These are phyloP conservation scores for Phytophthora cryptogea DNA, from an alignment of 352 stramenopile genomes.

Conservation along the genomic window DNA sequence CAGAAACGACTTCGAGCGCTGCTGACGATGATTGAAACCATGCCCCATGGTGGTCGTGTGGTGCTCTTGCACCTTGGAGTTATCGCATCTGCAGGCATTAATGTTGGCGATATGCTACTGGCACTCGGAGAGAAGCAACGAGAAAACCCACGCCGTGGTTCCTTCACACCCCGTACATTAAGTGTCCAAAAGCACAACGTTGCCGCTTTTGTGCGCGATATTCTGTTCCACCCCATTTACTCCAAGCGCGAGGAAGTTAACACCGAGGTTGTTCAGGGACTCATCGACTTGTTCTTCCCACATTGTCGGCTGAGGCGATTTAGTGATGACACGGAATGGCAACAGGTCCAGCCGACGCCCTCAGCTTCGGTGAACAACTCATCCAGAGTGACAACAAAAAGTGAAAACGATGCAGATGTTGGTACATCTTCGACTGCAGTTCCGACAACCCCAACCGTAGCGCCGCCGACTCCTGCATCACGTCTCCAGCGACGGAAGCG, in stretches of 20 bases:
- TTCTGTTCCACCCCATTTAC: conserved; percentile 80
- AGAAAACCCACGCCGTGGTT: conserved; percentile 35
- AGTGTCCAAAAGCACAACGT: conserved; percentile 54
- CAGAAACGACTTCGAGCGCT: conserved; percentile 45
- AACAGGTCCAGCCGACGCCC: conserved; percentile 10
- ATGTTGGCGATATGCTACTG: conserved; percentile 56
- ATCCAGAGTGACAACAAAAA: conserved; percentile 19
- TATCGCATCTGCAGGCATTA: conserved; percentile 43
- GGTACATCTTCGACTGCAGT: conserved; percentile 2
- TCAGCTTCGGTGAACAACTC: conserved; percentile 1
- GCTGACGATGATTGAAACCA: conserved; percentile 57
- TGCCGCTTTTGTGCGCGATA: conserved; percentile 71
- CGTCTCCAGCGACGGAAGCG: conserved; percentile 36
- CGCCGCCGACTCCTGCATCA: conserved; percentile 11
- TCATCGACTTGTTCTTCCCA: conserved; percentile 75
- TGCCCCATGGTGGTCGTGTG: conserved; percentile 50
- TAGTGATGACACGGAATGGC: conserved; percentile 59
- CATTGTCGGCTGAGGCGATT: conserved; percentile 71
- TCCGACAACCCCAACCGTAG: background rate
- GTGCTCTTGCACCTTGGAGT: conserved; percentile 71
- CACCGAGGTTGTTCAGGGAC: conserved; percentile 42
- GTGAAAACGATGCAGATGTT: conserved; percentile 32
- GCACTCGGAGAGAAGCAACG: conserved; percentile 62
- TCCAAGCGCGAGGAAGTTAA: conserved; percentile 49
- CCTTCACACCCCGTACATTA: conserved; percentile 26